A percentile compares a stretch with the other conserved stretches of the same genome.
Evolutionary conservation across 805 yeast genomes (phyloP).

Genomic region (Saturnispora ahearnii): DNA sequence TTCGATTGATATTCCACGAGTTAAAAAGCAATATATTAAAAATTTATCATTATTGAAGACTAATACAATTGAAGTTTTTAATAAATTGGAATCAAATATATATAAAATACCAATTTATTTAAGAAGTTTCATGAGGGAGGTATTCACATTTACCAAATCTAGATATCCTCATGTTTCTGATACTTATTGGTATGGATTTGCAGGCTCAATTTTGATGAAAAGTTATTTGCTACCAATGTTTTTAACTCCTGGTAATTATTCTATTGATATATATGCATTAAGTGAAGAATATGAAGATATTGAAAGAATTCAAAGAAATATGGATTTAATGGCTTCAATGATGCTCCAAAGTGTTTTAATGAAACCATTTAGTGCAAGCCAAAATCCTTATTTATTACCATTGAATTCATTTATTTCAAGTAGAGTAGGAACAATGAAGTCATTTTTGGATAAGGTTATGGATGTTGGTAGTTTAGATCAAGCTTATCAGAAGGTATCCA

Average conservation of each 20-base stretch:
- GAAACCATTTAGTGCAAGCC: conserved; percentile 48
- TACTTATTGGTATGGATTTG: conserved; percentile 51
- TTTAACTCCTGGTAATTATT: conserved; percentile 47
- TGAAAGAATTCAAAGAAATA: conserved; percentile 35
- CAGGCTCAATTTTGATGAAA: conserved; percentile 56
- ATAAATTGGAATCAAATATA: conserved; percentile 36
- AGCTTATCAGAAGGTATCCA: conserved; percentile 41
- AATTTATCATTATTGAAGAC: conserved; percentile 74
- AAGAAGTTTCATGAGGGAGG: conserved; percentile 42
- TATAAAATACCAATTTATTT: conserved; percentile 45
- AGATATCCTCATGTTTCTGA: conserved; percentile 51
- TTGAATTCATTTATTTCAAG: conserved; percentile 61
- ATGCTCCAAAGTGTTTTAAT: conserved; percentile 58
- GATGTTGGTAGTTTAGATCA: conserved; percentile 48
- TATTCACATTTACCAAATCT: conserved; percentile 24
- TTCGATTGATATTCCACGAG: conserved; percentile 76
- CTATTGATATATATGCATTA: conserved; percentile 29
- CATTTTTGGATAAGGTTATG: conserved; percentile 39
- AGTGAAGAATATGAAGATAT: conserved; percentile 21
- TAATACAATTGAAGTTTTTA: conserved; percentile 51
- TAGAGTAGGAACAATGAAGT: conserved; percentile 38
- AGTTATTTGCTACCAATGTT: conserved; percentile 42
- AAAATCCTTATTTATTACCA: conserved; percentile 67
- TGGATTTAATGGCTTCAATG: conserved; percentile 48
- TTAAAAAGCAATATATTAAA: conserved; percentile 56